Evolutionary conservation across 768 basidiomycete genomes (phyloP).

Genomic region (Mycena rosella): DNA sequence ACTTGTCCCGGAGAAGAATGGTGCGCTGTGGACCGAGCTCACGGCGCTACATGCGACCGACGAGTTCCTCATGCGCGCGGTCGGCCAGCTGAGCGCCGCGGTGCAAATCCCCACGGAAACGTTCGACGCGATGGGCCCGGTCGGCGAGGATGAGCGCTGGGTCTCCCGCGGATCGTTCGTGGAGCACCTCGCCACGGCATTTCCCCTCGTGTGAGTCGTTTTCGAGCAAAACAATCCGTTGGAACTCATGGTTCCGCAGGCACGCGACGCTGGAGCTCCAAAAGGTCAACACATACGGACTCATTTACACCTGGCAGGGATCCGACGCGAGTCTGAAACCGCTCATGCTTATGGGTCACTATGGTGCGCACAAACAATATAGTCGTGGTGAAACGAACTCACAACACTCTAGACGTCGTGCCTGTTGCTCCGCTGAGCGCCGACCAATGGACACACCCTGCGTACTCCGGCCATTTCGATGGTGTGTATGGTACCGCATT

Average conservation of each 20-base stretch:
- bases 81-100: slow-evolving; percentile 50
- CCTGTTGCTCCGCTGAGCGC: slow-evolving; percentile 71
- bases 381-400: background rate
- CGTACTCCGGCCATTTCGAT: slow-evolving; percentile 74
- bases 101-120: slow-evolving; percentile 58
- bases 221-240: background rate
- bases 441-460: slow-evolving; percentile 70
- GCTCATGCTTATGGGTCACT: slow-evolving; percentile 64
- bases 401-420: slow-evolving; percentile 66
- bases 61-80: slow-evolving; percentile 45
- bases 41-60: slow-evolving; percentile 34
- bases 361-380: slow-evolving; percentile 49
- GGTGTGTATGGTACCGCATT: slow-evolving; percentile 49
- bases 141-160: slow-evolving; percentile 63
- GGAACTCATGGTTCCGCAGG: background rate
- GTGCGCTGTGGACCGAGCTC: slow-evolving; percentile 29
- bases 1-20: slow-evolving; percentile 18
- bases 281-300: slow-evolving; percentile 70
- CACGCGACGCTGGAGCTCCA: slow-evolving; percentile 19
- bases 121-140: slow-evolving; percentile 59
- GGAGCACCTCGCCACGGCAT: slow-evolving; percentile 56
- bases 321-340: slow-evolving; percentile 64
- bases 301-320: slow-evolving; percentile 74
- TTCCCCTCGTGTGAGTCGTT: slow-evolving; percentile 62
- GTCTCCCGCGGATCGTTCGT: slow-evolving; percentile 51